Conservation (phyloP, 108 stramenopile genomes). For the Cyclostephanos tholiformis region DNA sequence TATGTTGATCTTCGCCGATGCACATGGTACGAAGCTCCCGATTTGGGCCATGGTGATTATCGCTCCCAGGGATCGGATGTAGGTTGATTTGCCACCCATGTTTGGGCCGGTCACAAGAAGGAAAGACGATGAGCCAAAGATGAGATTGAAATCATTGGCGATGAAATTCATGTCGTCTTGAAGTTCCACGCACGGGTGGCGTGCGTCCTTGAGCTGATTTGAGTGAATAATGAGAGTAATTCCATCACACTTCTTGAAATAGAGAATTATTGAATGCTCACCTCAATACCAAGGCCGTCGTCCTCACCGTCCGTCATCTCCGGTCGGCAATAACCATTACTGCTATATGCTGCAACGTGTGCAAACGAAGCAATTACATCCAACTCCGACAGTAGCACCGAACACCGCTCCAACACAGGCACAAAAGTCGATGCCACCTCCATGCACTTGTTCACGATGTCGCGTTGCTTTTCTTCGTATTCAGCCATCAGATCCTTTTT, state of each 20-base stretch:
- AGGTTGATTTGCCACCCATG: slow-evolving; percentile 94
- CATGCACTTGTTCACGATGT: slow-evolving; percentile 82
- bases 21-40: slow-evolving; percentile 87
- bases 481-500: slow-evolving; percentile 67
- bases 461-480: slow-evolving; percentile 75
- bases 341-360: slow-evolving; percentile 83
- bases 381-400: slow-evolving; percentile 62
- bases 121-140: slow-evolving; percentile 73
- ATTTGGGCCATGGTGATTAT: slow-evolving; percentile 97
- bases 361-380: slow-evolving; percentile 90
- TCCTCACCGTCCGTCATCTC: slow-evolving; percentile 86
- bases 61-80: slow-evolving; percentile 94
- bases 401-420: slow-evolving; percentile 79
- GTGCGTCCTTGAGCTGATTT: slow-evolving; percentile 68
- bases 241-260: not conserved
- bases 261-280: slow-evolving; percentile 25
- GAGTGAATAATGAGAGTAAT: slow-evolving; percentile 2
- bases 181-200: slow-evolving; percentile 97
- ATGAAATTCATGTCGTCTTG: slow-evolving; percentile 93
- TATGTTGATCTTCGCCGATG: slow-evolving; percentile 86
- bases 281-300: slow-evolving; percentile 78
- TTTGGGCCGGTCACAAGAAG: slow-evolving; percentile 97
- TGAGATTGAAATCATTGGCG: slow-evolving; percentile 90
- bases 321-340: slow-evolving; percentile 85
- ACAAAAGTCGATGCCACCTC: slow-evolving; percentile 81